Evolutionary conservation across 2,329 filamentous ascomycete genomes (phyloP).

Genomic region (Fusarium tuaranense): DNA sequence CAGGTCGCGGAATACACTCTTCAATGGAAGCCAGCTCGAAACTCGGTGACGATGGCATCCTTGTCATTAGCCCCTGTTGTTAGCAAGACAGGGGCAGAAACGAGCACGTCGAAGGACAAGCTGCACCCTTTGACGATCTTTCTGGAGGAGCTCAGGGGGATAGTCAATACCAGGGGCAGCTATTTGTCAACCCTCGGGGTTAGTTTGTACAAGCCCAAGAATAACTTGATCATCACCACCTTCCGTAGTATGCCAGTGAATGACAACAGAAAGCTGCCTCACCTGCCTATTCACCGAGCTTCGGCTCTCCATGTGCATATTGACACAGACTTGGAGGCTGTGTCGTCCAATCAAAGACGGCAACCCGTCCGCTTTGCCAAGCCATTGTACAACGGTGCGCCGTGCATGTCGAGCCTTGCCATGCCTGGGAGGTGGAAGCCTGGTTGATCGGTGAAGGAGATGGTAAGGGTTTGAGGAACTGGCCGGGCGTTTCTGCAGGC

Average conservation of each 20-base stretch:
- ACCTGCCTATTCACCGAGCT: slow-evolving; percentile 12
- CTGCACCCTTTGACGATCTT: slow-evolving; percentile 19
- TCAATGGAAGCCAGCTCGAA: background rate
- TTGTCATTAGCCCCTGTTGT: background rate
- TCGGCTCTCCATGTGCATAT: background rate
- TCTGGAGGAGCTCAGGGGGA: slow-evolving; percentile 20
- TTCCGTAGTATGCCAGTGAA: background rate
- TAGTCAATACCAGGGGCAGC: background rate
- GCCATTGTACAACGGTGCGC: slow-evolving; percentile 4
- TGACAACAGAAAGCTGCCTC: background rate
- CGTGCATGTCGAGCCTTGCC: slow-evolving; percentile 6
- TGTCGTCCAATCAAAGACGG: background rate
- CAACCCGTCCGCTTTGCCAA: slow-evolving; percentile 2
- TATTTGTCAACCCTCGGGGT: background rate
- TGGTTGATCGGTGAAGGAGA: slow-evolving; percentile 25
- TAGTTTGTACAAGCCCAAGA: background rate
- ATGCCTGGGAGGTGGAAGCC: slow-evolving; percentile 14
- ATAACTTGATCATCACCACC: background rate
- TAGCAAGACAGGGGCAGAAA: slow-evolving; percentile 2
- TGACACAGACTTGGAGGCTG: background rate
- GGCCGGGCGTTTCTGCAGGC: slow-evolving; percentile 32
- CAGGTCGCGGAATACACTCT: background rate
- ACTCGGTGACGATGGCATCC: background rate
- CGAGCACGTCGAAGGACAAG: background rate
- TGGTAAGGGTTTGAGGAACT: slow-evolving; percentile 19